Conservation (phyloP, 1,284 basidiomycete species). For the Mrakiaceae sp. region DNA sequence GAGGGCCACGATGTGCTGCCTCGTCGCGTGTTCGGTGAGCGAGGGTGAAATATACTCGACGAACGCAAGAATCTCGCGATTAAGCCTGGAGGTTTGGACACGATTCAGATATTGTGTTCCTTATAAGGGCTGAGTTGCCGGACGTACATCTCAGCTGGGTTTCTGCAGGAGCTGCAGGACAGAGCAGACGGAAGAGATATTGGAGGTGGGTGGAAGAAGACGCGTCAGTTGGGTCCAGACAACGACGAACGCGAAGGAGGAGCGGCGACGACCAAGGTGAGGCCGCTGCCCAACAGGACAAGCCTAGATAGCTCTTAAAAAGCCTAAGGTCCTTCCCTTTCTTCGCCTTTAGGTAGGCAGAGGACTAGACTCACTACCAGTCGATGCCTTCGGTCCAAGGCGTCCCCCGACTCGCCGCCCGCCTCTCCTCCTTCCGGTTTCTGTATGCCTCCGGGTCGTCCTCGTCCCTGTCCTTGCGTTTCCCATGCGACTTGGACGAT, state of each 20-base stretch:
- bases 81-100: conserved; percentile 46
- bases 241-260: no score
- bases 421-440: conserved; percentile 36
- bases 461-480: not conserved
- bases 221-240: not conserved
- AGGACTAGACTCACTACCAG: conserved; percentile 44
- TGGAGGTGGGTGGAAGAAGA: not conserved
- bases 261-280: not conserved
- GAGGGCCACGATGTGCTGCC: conserved; percentile 60
- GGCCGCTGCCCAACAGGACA: not conserved
- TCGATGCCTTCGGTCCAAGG: conserved; percentile 72
- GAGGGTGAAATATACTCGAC: conserved; percentile 80
- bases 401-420: conserved; percentile 50
- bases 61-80: conserved; percentile 74
- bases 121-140: not conserved
- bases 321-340: no score
- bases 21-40: conserved; percentile 68
- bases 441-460: conserved; percentile 11
- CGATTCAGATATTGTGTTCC: not conserved
- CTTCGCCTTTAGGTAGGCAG: not conserved
- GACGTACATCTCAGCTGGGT: conserved; percentile 67
- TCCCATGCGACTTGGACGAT: not conserved
- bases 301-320: no score
- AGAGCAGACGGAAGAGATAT: not conserved
- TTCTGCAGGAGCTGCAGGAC: conserved; percentile 41